Conservation (phyloP, 2,329 filamentous ascomycete genomes). For the Emericellopsis cladophorae region DNA sequence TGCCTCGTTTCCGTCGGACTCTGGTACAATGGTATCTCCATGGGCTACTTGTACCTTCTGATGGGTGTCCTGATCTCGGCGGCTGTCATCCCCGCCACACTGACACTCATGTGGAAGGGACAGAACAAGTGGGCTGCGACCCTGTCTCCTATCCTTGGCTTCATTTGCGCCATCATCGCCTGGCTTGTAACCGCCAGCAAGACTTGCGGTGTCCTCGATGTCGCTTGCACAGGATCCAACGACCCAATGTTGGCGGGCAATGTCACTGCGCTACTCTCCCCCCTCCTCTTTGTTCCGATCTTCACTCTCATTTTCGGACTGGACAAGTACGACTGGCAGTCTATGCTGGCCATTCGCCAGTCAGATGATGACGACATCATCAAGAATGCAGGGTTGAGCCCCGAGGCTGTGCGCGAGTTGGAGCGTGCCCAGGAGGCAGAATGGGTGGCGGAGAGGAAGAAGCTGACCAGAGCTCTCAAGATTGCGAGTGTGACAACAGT, state of each 20-base stretch:
- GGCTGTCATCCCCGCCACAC: conserved; percentile 69
- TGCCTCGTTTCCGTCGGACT: conserved; percentile 65
- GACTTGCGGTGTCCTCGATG: conserved; percentile 54
- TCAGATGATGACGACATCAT: conserved; percentile 68
- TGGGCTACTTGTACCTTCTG: conserved; percentile 78
- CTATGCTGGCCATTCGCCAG: conserved; percentile 63
- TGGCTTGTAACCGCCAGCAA: conserved; percentile 67
- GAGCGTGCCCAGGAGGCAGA: conserved; percentile 12
- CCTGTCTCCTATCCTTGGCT: conserved; percentile 53
- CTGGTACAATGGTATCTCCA: conserved; percentile 61
- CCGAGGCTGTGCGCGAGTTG: conserved; percentile 10
- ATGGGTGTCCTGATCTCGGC: conserved; percentile 88
- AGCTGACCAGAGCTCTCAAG: conserved; percentile 39
- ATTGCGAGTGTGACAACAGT: conserved; percentile 40
- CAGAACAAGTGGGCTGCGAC: conserved; percentile 65
- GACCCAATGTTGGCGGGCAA: conserved; percentile 81
- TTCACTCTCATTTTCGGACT: conserved; percentile 42
- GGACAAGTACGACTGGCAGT: conserved; percentile 70
- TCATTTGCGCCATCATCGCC: conserved; percentile 52
- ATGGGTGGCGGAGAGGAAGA: conserved; percentile 31
- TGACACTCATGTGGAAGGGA: conserved; percentile 69
- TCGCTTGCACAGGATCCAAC: conserved; percentile 68
- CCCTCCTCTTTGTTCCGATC: conserved; percentile 59
- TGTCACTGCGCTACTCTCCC: conserved; percentile 68
- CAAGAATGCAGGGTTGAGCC: conserved; percentile 38